A percentile compares a stretch with the other conserved stretches of the same genome.
Conservation (phyloP, 306 rosid species). For the Pachyrhizus erosus region DNA sequence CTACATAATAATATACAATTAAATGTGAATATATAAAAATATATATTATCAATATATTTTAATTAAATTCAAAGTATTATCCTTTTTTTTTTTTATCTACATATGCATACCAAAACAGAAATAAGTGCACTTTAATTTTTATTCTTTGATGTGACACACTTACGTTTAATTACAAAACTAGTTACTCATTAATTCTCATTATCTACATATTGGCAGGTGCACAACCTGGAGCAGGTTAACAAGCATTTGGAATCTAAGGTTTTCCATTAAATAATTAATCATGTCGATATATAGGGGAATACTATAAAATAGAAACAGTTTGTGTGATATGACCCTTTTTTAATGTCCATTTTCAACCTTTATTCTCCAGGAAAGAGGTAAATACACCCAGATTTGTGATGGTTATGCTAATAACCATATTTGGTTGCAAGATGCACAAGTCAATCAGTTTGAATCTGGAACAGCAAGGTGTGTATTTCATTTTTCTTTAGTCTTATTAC, state of each 20-base stretch:
- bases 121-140: not conserved
- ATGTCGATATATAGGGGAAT: not conserved
- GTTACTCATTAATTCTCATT: not conserved
- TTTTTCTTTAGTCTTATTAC: not conserved
- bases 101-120: not conserved
- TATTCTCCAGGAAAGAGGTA: slow-evolving; percentile 22
- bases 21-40: too few species aligned
- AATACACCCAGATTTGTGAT: slow-evolving; percentile 21
- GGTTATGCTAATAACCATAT: not conserved
- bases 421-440: not conserved
- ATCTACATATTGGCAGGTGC: slow-evolving; percentile 49
- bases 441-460: not conserved
- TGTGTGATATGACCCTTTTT: not conserved
- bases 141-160: not conserved
- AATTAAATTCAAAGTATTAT: not conserved
- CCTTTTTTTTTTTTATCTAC: not conserved
- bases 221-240: slow-evolving; percentile 53
- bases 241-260: slow-evolving; percentile 68
- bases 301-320: not conserved
- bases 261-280: not conserved
- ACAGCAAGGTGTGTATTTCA: slow-evolving; percentile 23
- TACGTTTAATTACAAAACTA: not conserved
- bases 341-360: not conserved
- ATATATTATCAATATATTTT: not conserved
- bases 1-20: too few species aligned